Percentiles rank a stretch among this genome's conserved stretches.
Evolutionary conservation across 495 filamentous ascomycete genomes (phyloP).

Genomic region (Chaetomium fimeti): DNA sequence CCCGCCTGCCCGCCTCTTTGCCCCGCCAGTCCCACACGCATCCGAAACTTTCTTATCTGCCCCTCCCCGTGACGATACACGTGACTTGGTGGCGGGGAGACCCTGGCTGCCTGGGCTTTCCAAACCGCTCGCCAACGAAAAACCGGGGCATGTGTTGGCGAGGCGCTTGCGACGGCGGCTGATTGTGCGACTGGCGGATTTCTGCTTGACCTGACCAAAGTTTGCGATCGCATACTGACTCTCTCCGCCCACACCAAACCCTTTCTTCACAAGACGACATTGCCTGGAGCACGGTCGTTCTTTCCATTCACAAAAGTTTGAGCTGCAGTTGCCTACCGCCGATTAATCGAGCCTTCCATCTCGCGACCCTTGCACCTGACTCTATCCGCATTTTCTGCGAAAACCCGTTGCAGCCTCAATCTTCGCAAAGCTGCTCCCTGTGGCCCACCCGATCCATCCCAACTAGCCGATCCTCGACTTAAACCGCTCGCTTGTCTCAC

Average conservation of each 20-base stretch:
- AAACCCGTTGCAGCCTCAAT: neutral
- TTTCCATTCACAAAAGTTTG: slow-evolving; percentile 28
- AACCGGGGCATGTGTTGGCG: slow-evolving; percentile 7
- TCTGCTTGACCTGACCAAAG: slow-evolving; percentile 14
- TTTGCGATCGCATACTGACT: slow-evolving; percentile 15
- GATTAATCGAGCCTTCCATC: slow-evolving; percentile 5
- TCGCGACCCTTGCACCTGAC: neutral
- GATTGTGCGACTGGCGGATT: slow-evolving; percentile 21
- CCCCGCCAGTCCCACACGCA: slow-evolving; percentile 25
- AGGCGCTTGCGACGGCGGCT: slow-evolving; percentile 6
- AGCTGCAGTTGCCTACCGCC: slow-evolving; percentile 9
- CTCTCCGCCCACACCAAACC: slow-evolving; percentile 4
- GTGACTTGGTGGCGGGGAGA: slow-evolving; percentile 18
- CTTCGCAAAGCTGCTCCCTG: slow-evolving; percentile 13
- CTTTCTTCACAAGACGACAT: slow-evolving; percentile 22
- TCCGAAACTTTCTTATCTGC: slow-evolving; percentile 15
- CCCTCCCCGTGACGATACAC: slow-evolving; percentile 15
- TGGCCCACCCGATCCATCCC: slow-evolving; percentile 13
- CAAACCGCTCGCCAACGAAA: neutral
- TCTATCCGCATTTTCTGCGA: slow-evolving; percentile 11
- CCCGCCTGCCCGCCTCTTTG: slow-evolving; percentile 20
- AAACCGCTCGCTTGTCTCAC: slow-evolving; percentile 12
- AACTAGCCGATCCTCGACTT: slow-evolving; percentile 2
- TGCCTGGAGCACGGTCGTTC: slow-evolving; percentile 38
- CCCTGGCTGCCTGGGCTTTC: neutral